Evolutionary conservation across 352 stramenopile genomes (phyloP), one percentile per base, ranked within the genome.

Genomic region (Pythium phragmitis): DNA sequence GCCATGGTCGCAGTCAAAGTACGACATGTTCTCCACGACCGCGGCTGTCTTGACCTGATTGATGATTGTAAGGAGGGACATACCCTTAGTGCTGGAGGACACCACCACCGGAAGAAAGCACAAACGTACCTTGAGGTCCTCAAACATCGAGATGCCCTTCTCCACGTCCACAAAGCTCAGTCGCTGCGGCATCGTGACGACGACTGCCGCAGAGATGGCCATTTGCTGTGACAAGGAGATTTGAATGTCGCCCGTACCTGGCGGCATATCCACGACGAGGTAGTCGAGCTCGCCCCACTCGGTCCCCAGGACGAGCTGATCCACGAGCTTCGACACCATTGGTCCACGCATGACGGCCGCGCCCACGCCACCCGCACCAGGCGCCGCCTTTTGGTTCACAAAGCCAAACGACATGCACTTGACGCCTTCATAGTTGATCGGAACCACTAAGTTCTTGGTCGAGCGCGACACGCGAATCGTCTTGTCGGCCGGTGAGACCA

Each of bases 271-370:
- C 19, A 95, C 92, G n/a, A 99, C 78, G 43, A 99, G 74, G 73
- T 99, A 99, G 79, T 99, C 98, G n/a, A 99, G 75, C 34, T 97
- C 82, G n/a, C 98, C 97, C 98, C 98, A 99, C 67, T 98, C 85
- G 0, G 97, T 99, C 7, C 97, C 87, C 8, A 94, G 72, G 55
- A 96, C 63, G 53, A 99, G 96, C 73, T 99, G 97, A 70, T 99
- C 91, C 26, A 99, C 76, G 33, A 99, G 75, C 76, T 99, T 97
- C 36, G 90, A 98, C 5, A 99, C 97, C 97, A 99, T 99, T 0
- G 98, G 95, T 5, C 97, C 97, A 42, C 97, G 82, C 95, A 99
- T 98, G 26, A 99, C 88, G 6, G 96, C 96, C 14, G 88, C 92
- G 46, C 77, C 90, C 50, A 88, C 86, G 54, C 79, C 81, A 65